Conservation (phyloP, 1,284 basidiomycete genomes). For the Sanghuangporus weigelae region DNA sequence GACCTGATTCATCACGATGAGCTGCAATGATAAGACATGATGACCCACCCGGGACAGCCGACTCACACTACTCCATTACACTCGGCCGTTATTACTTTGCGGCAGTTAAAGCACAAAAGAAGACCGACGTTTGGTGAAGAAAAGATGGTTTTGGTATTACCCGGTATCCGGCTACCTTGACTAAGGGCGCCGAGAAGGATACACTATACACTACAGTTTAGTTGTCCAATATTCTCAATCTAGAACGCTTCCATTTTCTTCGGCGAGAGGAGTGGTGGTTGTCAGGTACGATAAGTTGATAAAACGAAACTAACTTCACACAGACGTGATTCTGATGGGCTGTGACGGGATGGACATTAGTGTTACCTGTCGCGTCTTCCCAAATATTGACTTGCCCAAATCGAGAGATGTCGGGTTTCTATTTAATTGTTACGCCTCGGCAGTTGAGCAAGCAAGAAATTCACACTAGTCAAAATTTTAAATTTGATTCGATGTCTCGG, state of each 20-base stretch:
- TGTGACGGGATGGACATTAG: not conserved
- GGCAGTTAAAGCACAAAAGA: not conserved
- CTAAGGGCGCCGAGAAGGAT: not conserved
- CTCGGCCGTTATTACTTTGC: not conserved
- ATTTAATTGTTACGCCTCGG: not conserved
- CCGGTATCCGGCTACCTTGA: not conserved
- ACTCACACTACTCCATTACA: not conserved
- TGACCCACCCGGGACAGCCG: not conserved
- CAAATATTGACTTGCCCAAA: not conserved
- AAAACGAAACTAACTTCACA: not conserved
- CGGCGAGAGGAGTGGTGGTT: not conserved
- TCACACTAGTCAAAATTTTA: not conserved
- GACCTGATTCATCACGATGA: not conserved
- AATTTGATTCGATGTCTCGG: not conserved
- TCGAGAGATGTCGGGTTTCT: no score
- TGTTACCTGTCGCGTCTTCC: not conserved
- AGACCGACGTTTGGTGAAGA: not conserved
- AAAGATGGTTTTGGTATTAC: not conserved
- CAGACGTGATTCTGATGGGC: not conserved
- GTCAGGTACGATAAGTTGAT: not conserved
- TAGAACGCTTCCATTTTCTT: not conserved
- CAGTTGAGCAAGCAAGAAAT: not conserved
- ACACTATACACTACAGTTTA: not conserved
- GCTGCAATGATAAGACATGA: not conserved
- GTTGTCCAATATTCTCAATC: not conserved